Conservation (phyloP, 345 rosid genomes). For the Sisymbrium irio region DNA sequence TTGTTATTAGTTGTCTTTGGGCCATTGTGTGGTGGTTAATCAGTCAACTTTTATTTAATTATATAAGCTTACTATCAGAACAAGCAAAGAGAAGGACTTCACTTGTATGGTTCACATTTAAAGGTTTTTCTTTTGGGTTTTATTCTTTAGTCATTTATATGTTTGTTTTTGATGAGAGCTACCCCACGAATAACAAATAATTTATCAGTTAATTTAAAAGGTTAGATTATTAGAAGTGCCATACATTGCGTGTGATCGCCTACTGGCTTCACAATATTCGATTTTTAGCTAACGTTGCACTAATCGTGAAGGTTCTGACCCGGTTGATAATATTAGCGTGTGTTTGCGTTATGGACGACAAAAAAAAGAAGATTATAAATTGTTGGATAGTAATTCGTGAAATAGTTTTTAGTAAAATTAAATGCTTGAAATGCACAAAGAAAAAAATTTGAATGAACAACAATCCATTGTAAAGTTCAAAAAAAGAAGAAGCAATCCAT, state of each 20-base stretch:
- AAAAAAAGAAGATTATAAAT: not conserved
- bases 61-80: slow-evolving; percentile 25
- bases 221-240: not conserved
- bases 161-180: slow-evolving; percentile 15
- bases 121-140: slow-evolving; percentile 32
- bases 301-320: not conserved
- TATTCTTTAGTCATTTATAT: not conserved
- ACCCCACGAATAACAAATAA: slow-evolving; percentile 14
- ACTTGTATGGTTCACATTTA: slow-evolving; percentile 58
- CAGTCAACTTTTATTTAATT: slow-evolving; percentile 28
- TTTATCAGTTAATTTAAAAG: not conserved
- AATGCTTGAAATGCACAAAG: not conserved
- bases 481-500: too few species aligned
- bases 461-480: too few species aligned
- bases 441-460: not conserved
- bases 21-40: slow-evolving; percentile 33
- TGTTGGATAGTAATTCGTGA: not conserved
- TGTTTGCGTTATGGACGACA: not conserved
- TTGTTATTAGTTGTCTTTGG: slow-evolving; percentile 42
- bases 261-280: not conserved
- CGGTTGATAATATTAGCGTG: not conserved
- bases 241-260: slow-evolving; percentile 26
- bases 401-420: too few species aligned
- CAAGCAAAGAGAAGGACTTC: slow-evolving; percentile 27
- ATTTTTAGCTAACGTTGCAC: not conserved